Conservation (phyloP, 2,329 filamentous ascomycete genomes). For the Epichloe baconii region DNA sequence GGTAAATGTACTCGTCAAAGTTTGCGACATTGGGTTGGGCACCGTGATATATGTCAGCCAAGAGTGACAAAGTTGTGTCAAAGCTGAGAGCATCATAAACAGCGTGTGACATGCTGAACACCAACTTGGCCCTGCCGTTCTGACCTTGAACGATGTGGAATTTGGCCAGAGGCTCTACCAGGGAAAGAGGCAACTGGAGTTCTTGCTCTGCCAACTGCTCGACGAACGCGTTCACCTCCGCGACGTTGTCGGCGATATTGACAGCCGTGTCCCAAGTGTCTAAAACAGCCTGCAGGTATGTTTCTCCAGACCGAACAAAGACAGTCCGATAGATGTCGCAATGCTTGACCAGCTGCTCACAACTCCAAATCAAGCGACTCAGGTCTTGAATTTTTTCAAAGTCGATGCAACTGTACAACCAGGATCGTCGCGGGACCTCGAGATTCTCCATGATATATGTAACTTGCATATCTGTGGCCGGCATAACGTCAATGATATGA, state of each 20-base stretch:
- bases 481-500: too few species aligned
- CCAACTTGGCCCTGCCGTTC: not conserved
- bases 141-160: too few species aligned
- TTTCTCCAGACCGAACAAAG: not conserved
- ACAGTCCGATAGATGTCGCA: not conserved
- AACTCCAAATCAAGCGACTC: not conserved
- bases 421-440: too few species aligned
- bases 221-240: too few species aligned
- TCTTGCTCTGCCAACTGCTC: too few species aligned
- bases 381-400: not conserved
- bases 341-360: not conserved
- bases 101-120: not conserved
- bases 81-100: not conserved
- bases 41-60: not conserved
- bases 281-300: not conserved
- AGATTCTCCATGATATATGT: too few species aligned
- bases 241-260: not conserved
- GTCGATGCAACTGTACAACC: too few species aligned
- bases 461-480: too few species aligned
- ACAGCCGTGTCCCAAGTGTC: not conserved
- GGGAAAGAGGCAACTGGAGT: too few species aligned
- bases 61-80: not conserved
- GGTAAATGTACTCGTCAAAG: not conserved
- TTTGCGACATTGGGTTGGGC: slow-evolving; percentile 15
- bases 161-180: too few species aligned